These are phyloP conservation scores for Chalciporus piperatus DNA, from an alignment of 768 basidiomycete genomes.

Conservation along the genomic window DNA sequence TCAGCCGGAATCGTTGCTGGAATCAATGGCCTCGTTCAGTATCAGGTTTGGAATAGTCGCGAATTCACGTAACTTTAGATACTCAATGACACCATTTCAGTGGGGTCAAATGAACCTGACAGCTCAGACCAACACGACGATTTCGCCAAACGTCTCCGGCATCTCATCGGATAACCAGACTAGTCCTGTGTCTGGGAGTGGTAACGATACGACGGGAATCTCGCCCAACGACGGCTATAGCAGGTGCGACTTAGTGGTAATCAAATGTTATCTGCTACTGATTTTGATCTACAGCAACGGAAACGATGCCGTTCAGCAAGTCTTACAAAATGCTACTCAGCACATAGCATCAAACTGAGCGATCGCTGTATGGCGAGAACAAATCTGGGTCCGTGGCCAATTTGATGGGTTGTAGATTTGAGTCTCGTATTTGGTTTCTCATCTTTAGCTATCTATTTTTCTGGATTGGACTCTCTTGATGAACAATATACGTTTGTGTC, in stretches of 20 bases:
- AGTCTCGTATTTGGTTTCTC: not conserved
- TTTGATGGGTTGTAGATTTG: not conserved
- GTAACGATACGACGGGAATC: slow-evolving; percentile 39
- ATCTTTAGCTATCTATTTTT: not conserved
- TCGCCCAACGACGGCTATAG: slow-evolving; percentile 69
- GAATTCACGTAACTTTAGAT: not conserved
- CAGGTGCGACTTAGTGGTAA: slow-evolving; percentile 22
- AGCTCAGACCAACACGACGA: slow-evolving; percentile 42
- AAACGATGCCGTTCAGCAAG: slow-evolving; percentile 30
- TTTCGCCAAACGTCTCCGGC: slow-evolving; percentile 32
- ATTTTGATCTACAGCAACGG: slow-evolving; percentile 23
- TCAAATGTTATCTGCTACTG: not conserved
- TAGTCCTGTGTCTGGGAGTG: slow-evolving; percentile 31
- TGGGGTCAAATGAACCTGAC: slow-evolving; percentile 58
- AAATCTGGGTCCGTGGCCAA: not conserved
- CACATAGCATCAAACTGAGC: slow-evolving; percentile 31
- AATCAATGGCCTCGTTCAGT: slow-evolving; percentile 24
- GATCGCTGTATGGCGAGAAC: no score
- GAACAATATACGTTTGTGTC: not conserved
- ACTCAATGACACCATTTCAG: slow-evolving; percentile 29
- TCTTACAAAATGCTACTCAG: slow-evolving; percentile 33
- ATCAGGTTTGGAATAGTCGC: slow-evolving; percentile 25
- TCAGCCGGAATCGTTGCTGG: slow-evolving; percentile 42
- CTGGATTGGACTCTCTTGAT: not conserved
- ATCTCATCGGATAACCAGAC: slow-evolving; percentile 30